These are phyloP conservation scores for Phyllostachys edulis DNA, from an alignment of 176 grass and related monocot genomes.

Conservation along the genomic window DNA sequence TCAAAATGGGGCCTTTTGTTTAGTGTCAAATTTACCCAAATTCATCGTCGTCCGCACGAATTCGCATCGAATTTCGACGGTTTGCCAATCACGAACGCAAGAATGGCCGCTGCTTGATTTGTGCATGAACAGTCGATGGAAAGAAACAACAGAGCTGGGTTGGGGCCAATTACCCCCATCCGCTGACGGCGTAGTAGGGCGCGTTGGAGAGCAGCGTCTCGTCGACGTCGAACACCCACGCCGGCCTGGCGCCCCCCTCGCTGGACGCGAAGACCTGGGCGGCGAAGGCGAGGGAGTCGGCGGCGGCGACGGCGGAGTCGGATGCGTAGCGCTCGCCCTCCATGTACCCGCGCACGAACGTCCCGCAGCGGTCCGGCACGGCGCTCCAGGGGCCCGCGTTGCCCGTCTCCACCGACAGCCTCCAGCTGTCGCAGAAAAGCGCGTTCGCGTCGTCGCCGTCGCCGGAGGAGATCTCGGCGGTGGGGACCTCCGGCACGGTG, in stretches of 20 bases:
- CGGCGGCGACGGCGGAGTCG: slow-evolving; percentile 55
- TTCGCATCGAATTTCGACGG: background rate
- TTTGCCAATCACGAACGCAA: background rate
- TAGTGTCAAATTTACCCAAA: background rate
- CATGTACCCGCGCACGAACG: slow-evolving; percentile 53
- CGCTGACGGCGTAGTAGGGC: slow-evolving; percentile 63
- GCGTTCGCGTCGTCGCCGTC: background rate
- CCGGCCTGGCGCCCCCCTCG: slow-evolving; percentile 36
- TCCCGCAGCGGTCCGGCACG: slow-evolving; percentile 47
- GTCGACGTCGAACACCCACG: slow-evolving; percentile 88
- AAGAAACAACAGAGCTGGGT: background rate
- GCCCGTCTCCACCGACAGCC: slow-evolving; percentile 77
- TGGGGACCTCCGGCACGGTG: slow-evolving; percentile 21
- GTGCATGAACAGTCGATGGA: background rate
- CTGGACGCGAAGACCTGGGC: slow-evolving; percentile 25
- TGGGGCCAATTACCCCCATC: slow-evolving; percentile 57
- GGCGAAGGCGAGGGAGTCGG: slow-evolving; percentile 64
- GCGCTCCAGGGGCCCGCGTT: slow-evolving; percentile 61
- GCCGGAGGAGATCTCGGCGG: background rate
- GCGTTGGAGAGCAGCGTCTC: slow-evolving; percentile 79
- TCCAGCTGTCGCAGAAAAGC: slow-evolving; percentile 88
- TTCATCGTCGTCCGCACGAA: background rate
- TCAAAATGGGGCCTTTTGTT: background rate
- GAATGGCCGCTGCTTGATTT: background rate
- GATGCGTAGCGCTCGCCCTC: slow-evolving; percentile 67